Evolutionary conservation across 192 early-diverging fungal species (phyloP).

Genomic region (Linnemannia hyalina): DNA sequence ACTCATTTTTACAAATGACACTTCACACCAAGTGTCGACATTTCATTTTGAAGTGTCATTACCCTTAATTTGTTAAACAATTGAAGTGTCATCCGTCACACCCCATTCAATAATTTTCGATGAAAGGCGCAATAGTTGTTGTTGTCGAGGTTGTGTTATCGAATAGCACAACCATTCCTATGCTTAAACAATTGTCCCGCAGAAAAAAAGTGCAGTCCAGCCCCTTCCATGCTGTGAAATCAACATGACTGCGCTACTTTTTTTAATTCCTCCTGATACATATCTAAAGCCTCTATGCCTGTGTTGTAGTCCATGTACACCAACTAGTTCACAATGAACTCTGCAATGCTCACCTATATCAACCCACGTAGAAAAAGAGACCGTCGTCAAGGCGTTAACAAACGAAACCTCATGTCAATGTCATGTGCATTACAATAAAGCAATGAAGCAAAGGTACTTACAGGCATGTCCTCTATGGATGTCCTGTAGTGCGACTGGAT

Average conservation of each 20-base stretch:
- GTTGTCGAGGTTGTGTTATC: no score
- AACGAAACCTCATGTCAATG: background rate
- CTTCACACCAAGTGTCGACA: no score
- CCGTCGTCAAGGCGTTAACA: background rate
- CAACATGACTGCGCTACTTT: background rate
- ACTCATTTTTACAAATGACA: no score
- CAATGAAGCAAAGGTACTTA: constrained; percentile 7
- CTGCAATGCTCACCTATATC: constrained; percentile 36
- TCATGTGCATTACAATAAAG: background rate
- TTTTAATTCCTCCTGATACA: background rate
- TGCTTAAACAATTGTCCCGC: constrained; percentile 88
- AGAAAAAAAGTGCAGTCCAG: constrained; percentile 82
- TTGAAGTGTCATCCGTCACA: no score
- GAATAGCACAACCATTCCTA: constrained; percentile 89
- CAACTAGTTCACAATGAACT: constrained; percentile 44
- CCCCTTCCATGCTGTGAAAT: constrained; percentile 82
- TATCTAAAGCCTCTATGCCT: background rate
- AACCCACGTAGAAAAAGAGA: background rate
- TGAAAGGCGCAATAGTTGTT: no score
- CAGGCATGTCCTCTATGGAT: constrained; percentile 52
- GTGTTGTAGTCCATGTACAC: background rate
- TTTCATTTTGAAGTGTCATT: no score
- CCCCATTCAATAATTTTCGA: no score
- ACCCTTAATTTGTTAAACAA: no score
- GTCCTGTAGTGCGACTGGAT: constrained; percentile 52